A percentile compares a stretch with the other conserved stretches of the same genome.
Conservation (phyloP, 495 filamentous ascomycete genomes). For the Niebla homalea region DNA sequence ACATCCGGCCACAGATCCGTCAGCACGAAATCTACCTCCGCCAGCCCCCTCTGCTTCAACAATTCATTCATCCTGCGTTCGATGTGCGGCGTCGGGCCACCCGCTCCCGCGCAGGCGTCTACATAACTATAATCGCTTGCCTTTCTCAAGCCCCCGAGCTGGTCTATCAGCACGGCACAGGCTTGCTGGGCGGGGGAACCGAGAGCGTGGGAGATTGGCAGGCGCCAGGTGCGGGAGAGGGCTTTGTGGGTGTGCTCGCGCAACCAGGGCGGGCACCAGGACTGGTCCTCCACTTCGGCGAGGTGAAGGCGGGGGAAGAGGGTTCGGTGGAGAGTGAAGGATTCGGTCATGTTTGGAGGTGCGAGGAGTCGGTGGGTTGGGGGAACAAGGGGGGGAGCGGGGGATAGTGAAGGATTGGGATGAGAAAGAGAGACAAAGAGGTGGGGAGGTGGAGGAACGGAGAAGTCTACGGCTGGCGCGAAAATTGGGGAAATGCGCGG, state of each 20-base stretch:
- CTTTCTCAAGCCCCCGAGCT: slow-evolving; percentile 23
- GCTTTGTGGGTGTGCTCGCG: slow-evolving; percentile 17
- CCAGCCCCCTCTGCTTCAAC: slow-evolving; percentile 17
- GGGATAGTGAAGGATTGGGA: too few relatives aligned
- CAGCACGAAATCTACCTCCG: slow-evolving; percentile 43
- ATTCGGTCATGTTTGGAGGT: too few relatives aligned
- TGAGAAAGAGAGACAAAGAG: too few relatives aligned
- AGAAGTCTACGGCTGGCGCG: too few relatives aligned
- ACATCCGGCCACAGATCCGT: slow-evolving; percentile 57
- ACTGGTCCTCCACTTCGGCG: slow-evolving; percentile 14
- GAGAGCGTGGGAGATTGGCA: slow-evolving; percentile 10
- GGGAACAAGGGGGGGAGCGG: too few relatives aligned
- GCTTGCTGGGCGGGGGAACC: slow-evolving; percentile 16
- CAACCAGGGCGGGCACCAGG: slow-evolving; percentile 22
- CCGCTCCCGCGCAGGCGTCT: slow-evolving; percentile 60
- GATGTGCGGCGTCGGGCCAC: slow-evolving; percentile 49
- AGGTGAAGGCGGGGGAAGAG: slow-evolving; percentile 7
- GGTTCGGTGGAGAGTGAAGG: not conserved
- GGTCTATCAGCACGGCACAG: slow-evolving; percentile 24
- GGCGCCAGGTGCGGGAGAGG: slow-evolving; percentile 18
- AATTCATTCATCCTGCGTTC: slow-evolving; percentile 41
- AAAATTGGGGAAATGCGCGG: too few relatives aligned
- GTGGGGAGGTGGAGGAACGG: too few relatives aligned
- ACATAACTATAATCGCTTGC: slow-evolving; percentile 40
- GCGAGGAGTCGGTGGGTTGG: too few relatives aligned